Percentiles rank a stretch among this genome's conserved stretches.
These are phyloP conservation scores for Pluteus cervinus DNA, from an alignment of 768 basidiomycete species.

Conservation along the genomic window DNA sequence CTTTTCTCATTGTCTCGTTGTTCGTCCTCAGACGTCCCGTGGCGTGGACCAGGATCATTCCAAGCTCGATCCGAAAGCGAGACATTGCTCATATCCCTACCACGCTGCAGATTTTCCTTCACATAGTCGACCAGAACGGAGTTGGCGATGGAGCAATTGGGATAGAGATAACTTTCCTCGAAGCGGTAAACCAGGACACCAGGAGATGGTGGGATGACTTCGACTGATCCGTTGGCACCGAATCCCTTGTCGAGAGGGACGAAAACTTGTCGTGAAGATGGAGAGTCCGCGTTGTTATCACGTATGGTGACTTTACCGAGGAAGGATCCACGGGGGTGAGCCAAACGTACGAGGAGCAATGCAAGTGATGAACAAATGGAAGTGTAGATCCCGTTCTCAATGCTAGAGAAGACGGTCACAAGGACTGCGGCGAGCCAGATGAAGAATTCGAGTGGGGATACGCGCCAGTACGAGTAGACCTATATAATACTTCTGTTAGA, in stretches of 20 bases:
- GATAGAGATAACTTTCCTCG: conserved; percentile 86
- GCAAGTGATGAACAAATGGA: conserved; percentile 76
- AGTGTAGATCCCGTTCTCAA: conserved; percentile 90
- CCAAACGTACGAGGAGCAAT: conserved; percentile 80
- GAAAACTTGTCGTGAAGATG: conserved; percentile 67
- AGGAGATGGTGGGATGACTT: conserved; percentile 71
- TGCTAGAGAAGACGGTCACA: conserved; percentile 87
- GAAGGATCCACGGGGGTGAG: conserved; percentile 86
- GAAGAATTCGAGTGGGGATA: conserved; percentile 87
- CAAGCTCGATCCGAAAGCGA: conserved; percentile 75
- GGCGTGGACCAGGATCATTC: conserved; percentile 84
- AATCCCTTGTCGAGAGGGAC: conserved; percentile 63
- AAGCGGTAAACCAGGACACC: conserved; percentile 90
- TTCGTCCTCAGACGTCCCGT: conserved; percentile 39
- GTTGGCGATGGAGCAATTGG: conserved; percentile 68
- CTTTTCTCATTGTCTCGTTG: conserved; percentile 44
- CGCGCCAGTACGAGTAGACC: conserved; percentile 88
- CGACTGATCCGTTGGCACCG: conserved; percentile 62
- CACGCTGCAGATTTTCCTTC: conserved; percentile 69
- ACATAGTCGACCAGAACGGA: conserved; percentile 75
- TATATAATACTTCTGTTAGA: conserved; percentile 17
- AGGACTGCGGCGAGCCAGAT: conserved; percentile 86
- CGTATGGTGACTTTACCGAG: conserved; percentile 76
- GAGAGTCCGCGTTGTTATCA: conserved; percentile 26
- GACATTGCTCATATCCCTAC: conserved; percentile 63